A percentile compares a stretch with the other conserved stretches of the same genome.
These are phyloP conservation scores for Metarhizium humberi DNA, from an alignment of 2,329 filamentous ascomycete genomes.

Conservation along the genomic window DNA sequence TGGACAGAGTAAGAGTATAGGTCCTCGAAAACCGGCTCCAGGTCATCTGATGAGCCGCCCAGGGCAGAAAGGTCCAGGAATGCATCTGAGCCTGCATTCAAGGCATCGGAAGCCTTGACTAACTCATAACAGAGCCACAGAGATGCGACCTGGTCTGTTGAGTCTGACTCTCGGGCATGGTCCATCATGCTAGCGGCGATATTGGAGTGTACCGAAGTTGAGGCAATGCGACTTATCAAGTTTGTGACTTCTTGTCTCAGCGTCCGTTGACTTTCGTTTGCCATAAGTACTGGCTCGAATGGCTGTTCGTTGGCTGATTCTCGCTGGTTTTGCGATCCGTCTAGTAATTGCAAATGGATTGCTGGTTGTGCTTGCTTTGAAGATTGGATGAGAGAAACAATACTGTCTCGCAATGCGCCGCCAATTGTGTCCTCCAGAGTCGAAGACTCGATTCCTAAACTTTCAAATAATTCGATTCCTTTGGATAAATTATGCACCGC, in stretches of 20 bases:
- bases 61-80: conserved; percentile 49
- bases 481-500: conserved; percentile 70
- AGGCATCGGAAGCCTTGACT: conserved; percentile 46
- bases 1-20: conserved; percentile 61
- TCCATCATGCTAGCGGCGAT: conserved; percentile 59
- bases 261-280: conserved; percentile 55
- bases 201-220: conserved; percentile 47
- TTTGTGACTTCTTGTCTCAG: conserved; percentile 49
- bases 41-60: conserved; percentile 26
- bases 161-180: conserved; percentile 47
- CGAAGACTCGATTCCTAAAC: conserved; percentile 53
- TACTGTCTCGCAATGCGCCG: conserved; percentile 63
- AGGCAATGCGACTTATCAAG: conserved; percentile 46
- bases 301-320: conserved; percentile 9
- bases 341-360: conserved; percentile 18
- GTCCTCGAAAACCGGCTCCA: conserved; percentile 47
- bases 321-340: conserved; percentile 12
- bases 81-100: conserved; percentile 49
- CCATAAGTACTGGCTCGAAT: conserved; percentile 55
- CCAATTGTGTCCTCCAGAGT: conserved; percentile 60
- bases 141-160: conserved; percentile 54
- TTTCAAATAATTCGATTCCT: conserved; percentile 56
- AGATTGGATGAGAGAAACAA: conserved; percentile 34
- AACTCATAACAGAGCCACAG: conserved; percentile 76
- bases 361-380: conserved; percentile 13